Conservation (phyloP, 495 filamentous ascomycete genomes). For the Penicillium simplicissimum region DNA sequence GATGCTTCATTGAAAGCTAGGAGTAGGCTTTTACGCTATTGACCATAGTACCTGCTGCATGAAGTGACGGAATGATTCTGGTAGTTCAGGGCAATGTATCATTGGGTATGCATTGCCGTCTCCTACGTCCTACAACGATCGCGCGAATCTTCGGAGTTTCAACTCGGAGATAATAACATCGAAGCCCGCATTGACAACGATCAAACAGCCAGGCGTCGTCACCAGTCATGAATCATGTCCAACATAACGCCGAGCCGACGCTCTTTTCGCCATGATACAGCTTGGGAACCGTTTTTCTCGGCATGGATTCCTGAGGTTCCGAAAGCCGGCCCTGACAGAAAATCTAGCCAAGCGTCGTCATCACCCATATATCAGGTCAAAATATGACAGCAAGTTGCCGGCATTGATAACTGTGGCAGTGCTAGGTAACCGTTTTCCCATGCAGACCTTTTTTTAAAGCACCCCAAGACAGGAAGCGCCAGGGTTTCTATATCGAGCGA, state of each 20-base stretch:
- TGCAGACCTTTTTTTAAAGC: too few species aligned
- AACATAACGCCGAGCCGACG: neutral
- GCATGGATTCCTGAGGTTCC: too few species aligned
- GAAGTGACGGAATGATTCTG: neutral
- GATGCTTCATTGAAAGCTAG: neutral
- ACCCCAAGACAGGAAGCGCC: neutral
- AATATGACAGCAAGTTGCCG: too few species aligned
- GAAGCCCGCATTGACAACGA: neutral
- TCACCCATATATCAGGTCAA: too few species aligned
- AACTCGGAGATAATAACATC: neutral
- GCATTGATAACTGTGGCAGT: neutral
- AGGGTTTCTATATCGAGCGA: neutral
- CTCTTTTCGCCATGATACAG: neutral
- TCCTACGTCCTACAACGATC: too few species aligned
- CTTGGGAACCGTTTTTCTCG: neutral
- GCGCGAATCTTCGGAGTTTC: too few species aligned
- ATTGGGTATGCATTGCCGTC: too few species aligned
- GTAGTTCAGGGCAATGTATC: neutral
- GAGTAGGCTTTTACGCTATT: neutral
- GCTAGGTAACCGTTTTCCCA: neutral
- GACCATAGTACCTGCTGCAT: neutral
- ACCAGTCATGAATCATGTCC: neutral
- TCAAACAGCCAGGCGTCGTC: neutral
- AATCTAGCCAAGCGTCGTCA: too few species aligned
- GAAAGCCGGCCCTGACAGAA: too few species aligned